phyloP scores from a whole-genome alignment of 2,329 filamentous ascomycete genomes.

The Sporothrix schenckii region DNA sequence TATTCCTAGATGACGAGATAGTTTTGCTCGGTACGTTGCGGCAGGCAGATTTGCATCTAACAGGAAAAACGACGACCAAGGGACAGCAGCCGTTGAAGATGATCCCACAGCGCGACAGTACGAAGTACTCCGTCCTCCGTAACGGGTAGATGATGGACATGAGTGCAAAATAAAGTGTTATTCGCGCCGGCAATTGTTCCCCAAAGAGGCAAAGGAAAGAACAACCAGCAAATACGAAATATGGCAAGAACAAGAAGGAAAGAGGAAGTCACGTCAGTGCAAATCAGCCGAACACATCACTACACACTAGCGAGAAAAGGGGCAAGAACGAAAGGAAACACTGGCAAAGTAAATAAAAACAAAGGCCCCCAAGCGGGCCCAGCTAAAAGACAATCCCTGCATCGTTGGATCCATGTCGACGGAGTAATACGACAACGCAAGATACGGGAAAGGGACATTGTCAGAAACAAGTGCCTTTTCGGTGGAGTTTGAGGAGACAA shows the following conservation, averaged over 20 bases:
- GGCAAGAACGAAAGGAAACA: conserved; percentile 9
- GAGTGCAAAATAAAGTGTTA: not conserved
- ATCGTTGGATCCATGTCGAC: not conserved
- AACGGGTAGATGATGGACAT: not conserved
- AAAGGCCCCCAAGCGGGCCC: not conserved
- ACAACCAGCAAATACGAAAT: not conserved
- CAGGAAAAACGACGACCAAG: conserved; percentile 6
- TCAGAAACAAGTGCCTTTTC: conserved; percentile 10
- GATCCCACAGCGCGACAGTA: not conserved
- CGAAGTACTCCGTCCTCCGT: no score
- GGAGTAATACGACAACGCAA: not conserved
- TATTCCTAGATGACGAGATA: not conserved
- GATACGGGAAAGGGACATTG: conserved; percentile 19
- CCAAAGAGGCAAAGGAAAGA: conserved; percentile 8
- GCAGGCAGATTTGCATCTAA: conserved; percentile 22
- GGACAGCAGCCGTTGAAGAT: conserved; percentile 16
- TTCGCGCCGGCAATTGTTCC: conserved; percentile 12
- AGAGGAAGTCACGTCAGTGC: no score
- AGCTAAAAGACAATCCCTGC: conserved; percentile 13
- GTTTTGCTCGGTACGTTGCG: not conserved
- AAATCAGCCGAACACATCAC: not conserved
- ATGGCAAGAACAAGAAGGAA: not conserved
- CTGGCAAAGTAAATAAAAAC: conserved; percentile 22
- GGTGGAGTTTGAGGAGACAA: not conserved
- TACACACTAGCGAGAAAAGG: conserved; percentile 11